Evolutionary conservation across 805 yeast genomes (phyloP), one percentile per base, ranked within the genome.

Genomic region (Nakazawaea sp.): DNA sequence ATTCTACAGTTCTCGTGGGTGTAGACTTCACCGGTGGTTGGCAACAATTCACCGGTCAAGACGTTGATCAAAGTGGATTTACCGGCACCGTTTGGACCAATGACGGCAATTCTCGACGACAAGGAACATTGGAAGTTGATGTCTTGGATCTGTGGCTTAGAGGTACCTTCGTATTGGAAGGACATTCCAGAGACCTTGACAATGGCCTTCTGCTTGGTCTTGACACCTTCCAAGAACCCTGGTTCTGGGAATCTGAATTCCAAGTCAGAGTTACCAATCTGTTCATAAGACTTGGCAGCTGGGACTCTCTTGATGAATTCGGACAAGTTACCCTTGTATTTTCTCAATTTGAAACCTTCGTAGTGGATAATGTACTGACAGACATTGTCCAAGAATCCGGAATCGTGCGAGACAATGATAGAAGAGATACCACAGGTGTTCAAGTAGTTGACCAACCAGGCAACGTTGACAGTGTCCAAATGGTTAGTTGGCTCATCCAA

Each of bases 31-130:
- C 98, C 98, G 39, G 58, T 58, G 51, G 97, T 92, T 75, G 98
- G 98, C 66, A 92, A 75, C 62, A 92, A 83, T 78, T 92, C 98
- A 86, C 98, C 98, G 52, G 98, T 92, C 72, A 92, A 82, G 47
- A 92, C 97, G 66, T 92, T 92, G 68, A 92, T 90, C 73, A 92
- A 80, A 58, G 98, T 92, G 50, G 98, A 90, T 72, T 92, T 92
- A 83, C 98, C 98, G 64, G 98, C 98, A 86, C 98, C 98, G 72
- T 92, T 92, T 70, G 98, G 98, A 71, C 98, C 98, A 75, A 92
- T 90, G 66, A 92, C 97, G 56, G 98, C 98, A 85, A 92, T 92
- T 83, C 98, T 90, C 33, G 98, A 90, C 47, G 97, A 90, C 63
- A 92, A 77, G 49, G 98, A 92, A 79, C 96, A 88, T 78, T 92